A percentile compares a stretch with the other conserved stretches of the same genome.
These are phyloP conservation scores for Saccharomycopsis vini DNA, from an alignment of 805 yeast species.

Conservation along the genomic window DNA sequence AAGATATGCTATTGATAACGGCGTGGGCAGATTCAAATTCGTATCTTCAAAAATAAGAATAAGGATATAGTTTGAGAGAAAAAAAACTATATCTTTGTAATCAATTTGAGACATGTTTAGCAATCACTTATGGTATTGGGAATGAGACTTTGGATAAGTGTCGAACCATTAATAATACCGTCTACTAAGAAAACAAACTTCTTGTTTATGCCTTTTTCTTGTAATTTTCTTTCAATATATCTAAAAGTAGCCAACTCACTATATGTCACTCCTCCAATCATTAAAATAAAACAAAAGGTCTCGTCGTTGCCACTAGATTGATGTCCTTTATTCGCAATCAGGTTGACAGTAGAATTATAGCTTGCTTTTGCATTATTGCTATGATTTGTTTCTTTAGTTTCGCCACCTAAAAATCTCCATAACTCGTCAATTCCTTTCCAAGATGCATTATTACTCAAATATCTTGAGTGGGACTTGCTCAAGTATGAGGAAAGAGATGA, in stretches of 20 bases:
- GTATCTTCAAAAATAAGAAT: no score
- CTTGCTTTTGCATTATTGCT: constrained; percentile 19
- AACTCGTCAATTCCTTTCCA: constrained; percentile 36
- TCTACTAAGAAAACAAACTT: constrained; percentile 40
- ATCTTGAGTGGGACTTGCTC: constrained; percentile 21
- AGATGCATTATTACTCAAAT: constrained; percentile 19
- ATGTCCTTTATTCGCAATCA: not conserved
- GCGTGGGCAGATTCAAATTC: no score
- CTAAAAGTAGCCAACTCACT: constrained; percentile 72
- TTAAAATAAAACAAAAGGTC: constrained; percentile 37
- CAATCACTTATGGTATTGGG: constrained; percentile 12
- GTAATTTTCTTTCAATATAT: constrained; percentile 41
- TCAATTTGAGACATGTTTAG: no score
- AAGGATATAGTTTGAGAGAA: no score
- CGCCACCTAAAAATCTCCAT: constrained; percentile 29
- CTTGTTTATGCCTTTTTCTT: constrained; percentile 28
- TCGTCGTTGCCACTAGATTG: not conserved
- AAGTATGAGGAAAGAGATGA: constrained; percentile 20
- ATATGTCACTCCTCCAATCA: constrained; percentile 80
- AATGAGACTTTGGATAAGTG: constrained; percentile 24
- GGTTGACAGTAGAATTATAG: not conserved
- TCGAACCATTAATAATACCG: constrained; percentile 37
- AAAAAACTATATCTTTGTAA: no score
- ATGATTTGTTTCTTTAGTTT: constrained; percentile 6
- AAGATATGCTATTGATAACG: no score